Percentiles rank a stretch among this genome's conserved stretches.
phyloP scores from a whole-genome alignment of 331 rosid species.

The Malus hybrid region DNA sequence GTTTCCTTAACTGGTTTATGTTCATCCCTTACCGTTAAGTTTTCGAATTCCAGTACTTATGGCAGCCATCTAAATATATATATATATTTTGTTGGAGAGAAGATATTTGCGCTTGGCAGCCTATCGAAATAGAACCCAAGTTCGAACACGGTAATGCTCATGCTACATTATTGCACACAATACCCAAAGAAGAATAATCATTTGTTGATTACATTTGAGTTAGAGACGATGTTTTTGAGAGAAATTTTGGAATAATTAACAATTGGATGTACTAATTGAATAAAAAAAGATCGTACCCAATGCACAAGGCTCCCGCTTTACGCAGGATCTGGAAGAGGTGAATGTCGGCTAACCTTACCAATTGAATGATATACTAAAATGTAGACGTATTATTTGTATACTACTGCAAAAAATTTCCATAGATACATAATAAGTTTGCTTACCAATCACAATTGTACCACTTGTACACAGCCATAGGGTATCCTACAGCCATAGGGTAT shows the following conservation, averaged over 20 bases:
- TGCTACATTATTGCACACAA: neutral
- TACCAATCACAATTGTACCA: too few relatives aligned
- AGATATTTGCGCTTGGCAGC: neutral
- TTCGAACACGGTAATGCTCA: neutral
- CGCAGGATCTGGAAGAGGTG: too few relatives aligned
- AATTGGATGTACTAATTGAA: neutral
- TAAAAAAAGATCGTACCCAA: too few relatives aligned
- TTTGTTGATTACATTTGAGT: neutral
- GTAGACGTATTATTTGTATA: too few relatives aligned
- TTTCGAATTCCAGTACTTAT: neutral
- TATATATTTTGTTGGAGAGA: neutral
- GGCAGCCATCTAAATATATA: neutral
- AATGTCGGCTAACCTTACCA: too few relatives aligned
- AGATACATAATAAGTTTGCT: too few relatives aligned
- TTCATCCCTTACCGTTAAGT: neutral
- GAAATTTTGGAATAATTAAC: too few relatives aligned
- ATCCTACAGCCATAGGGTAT: too few relatives aligned
- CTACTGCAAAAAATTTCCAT: too few relatives aligned
- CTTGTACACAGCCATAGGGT: too few relatives aligned
- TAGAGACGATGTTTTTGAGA: neutral
- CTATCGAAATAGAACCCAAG: neutral
- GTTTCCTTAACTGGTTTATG: neutral
- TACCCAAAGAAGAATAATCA: neutral
- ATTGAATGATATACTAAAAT: neutral
- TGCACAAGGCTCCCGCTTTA: too few relatives aligned